Conservation (phyloP, 139 green algal species). For the Ettlia oleoabundans region DNA sequence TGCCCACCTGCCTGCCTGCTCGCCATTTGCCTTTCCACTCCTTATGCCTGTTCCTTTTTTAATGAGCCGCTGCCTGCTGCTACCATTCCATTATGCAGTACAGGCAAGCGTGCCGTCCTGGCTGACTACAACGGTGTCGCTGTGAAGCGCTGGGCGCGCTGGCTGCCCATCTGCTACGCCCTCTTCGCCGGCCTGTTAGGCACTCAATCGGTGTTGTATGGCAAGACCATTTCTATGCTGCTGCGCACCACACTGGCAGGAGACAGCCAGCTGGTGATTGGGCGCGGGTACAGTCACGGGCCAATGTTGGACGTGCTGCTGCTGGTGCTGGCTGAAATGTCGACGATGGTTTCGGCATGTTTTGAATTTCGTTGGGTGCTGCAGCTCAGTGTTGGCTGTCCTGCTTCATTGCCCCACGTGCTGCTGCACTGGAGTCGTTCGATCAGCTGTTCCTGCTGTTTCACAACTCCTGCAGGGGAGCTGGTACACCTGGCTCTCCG, state of each 20-base stretch:
- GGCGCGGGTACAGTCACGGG: too few species aligned
- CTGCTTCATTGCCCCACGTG: too few species aligned
- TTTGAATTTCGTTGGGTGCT: too few species aligned
- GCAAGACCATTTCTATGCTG: conserved; percentile 84
- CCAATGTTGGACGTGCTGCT: too few species aligned
- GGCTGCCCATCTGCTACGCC: conserved; percentile 80
- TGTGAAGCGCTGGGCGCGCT: conserved; percentile 48
- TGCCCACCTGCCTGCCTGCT: too few species aligned
- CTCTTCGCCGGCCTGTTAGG: conserved; percentile 81
- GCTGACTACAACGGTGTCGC: neutral
- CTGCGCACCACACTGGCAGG: conserved; percentile 74
- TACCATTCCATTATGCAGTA: neutral
- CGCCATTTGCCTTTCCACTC: neutral
- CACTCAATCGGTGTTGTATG: conserved; percentile 88
- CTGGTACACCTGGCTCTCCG: conserved; percentile 84
- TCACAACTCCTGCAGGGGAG: conserved; percentile 34
- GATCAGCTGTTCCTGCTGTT: too few species aligned
- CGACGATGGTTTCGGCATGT: too few species aligned
- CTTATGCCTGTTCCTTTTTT: too few species aligned
- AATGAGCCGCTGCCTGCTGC: neutral
- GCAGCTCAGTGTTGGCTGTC: too few species aligned
- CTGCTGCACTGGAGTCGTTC: too few species aligned
- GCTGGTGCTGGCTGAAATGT: too few species aligned
- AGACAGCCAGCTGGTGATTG: conserved; percentile 68
- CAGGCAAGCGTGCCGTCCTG: conserved; percentile 33